Evolutionary conservation across 2,329 filamentous ascomycete genomes (phyloP), one percentile per base, ranked within the genome.

Genomic region (Pyricularia grisea): DNA sequence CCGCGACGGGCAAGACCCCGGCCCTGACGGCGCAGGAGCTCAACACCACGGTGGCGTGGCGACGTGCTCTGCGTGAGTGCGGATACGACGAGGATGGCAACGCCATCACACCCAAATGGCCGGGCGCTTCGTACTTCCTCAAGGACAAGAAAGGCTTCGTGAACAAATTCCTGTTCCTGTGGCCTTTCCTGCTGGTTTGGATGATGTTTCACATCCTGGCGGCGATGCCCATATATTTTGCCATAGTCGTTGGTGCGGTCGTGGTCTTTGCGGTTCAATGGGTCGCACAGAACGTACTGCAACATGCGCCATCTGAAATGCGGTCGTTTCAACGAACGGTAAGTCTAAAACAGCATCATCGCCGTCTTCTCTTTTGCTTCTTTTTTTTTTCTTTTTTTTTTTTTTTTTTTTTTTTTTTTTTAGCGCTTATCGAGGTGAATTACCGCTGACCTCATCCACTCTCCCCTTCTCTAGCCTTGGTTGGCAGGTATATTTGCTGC

Each of bases 401-500:
- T n/a, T n/a, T n/a, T n/a, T n/a, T n/a, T n/a, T n/a, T n/a, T n/a
- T n/a, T n/a, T n/a, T n/a, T n/a, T 31, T 33, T 27, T 28, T 64
- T 4, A 27, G 17, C 65, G 73, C n/a, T 71, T 70, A n/a, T 4
- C 14, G 14, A n/a, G 6, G 7, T 73, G 50, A 70, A 5, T 1
- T n/a, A 71, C 75, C 69, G 75, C 70, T 58, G 9, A 14, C 2
- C 28, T 20, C 11, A 17, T 66, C 94, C 30, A 28, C 17, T 6
- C 27, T n/a, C 17, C 17, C 23, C 63, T 31, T 4, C 2, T 27
- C 2, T 27, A 68, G 67, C 94, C 95, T 14, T 98, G 94, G 85
- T 84, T 99, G 73, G 90, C 95, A 0, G 95, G 95, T 69, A 94
- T 99, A 71, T 99, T 99, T 80, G 90, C 93, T 0, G 94, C 84